Base-by-base conservation (phyloP, 768 basidiomycete genomes). In the Mrakia gelida region DNA sequence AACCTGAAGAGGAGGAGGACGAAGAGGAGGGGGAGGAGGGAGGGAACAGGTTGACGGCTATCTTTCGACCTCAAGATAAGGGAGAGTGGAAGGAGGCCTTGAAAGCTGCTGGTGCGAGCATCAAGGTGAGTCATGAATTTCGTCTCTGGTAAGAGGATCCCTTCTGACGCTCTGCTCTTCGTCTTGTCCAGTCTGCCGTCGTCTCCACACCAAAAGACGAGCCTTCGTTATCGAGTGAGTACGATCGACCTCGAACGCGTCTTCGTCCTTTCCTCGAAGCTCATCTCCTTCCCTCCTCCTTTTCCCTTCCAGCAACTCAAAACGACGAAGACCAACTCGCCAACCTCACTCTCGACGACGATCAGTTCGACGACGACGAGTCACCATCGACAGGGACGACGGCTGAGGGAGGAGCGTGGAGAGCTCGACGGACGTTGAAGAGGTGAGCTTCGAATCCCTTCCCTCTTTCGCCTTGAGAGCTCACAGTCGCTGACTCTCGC, bases 51-150 rank as follows among this genome's bases (percentile, higher is more conserved):
- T 75, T 85, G 79, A 86, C 86, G 13, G 86, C 92, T 16, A 94
- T 96, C 76, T 96, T 94, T 85, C 88, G 92, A 74, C 92, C 94
- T 1, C 93, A 95, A 80, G 91, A 91, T 78, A 89, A 89, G 30
- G 90, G 90, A 28, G 92, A 93, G 80, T 98, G 95, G 94, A 91
- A 89, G 83, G 92, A 94, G 54, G 83, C 85, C 71, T 79, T 87
- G 80, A 82, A 82, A 30, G 81, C 81, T 32, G 86, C 85, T 34
- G 83, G 71, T 7, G 73, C 41, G 45, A 79, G 52, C 18, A 32
- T 75, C 43, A 38, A 74, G 54, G 75, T 75, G 28, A 52, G 75
- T 75, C 6, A n/a, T 2, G 8, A 45, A 41, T 3, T 32, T 21
- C 52, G 18, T 30, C 32, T 62, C 2, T 21, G 32, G 1, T 10